Percentiles rank a stretch among this genome's conserved stretches.
phyloP scores from a whole-genome alignment of 768 basidiomycete genomes.

The Vararia minispora region DNA sequence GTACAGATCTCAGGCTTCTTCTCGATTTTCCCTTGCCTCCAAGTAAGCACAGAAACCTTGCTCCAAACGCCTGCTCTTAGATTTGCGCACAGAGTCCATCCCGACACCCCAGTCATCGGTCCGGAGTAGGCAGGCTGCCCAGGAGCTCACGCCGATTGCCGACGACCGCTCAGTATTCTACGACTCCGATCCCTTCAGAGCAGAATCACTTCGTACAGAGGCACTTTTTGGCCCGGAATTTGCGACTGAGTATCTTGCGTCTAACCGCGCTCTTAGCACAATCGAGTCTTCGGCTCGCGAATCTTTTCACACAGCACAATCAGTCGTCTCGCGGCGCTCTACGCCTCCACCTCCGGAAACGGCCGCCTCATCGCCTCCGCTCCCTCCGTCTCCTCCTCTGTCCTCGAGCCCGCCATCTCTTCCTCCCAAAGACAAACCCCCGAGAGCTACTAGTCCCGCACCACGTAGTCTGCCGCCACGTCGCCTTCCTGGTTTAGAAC shows the following conservation, averaged over 20 bases:
- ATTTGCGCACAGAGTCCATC: slow-evolving; percentile 3
- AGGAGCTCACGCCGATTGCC: slow-evolving; percentile 13
- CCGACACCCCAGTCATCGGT: slow-evolving; percentile 10
- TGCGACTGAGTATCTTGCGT: too few relatives aligned
- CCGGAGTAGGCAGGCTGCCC: slow-evolving; percentile 1
- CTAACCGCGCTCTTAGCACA: too few relatives aligned
- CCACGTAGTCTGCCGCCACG: too few relatives aligned
- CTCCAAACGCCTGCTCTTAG: too few relatives aligned
- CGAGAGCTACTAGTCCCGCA: too few relatives aligned
- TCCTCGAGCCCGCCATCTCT: slow-evolving; percentile 5
- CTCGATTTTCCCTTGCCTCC: slow-evolving; percentile 14
- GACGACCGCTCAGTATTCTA: slow-evolving; percentile 17
- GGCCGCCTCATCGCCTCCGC: slow-evolving; percentile 2
- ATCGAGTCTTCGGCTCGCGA: slow-evolving; percentile 13
- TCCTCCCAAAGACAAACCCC: too few relatives aligned
- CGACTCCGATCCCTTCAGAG: slow-evolving; percentile 21
- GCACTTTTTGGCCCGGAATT: too few relatives aligned
- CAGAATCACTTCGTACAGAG: slow-evolving; percentile 9
- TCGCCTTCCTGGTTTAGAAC: slow-evolving; percentile 5
- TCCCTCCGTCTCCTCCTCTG: background rate
- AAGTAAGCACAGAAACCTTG: too few relatives aligned
- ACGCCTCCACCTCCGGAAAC: too few relatives aligned
- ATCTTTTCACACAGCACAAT: slow-evolving; percentile 13
- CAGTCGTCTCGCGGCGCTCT: too few relatives aligned
- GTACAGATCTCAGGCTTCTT: slow-evolving; percentile 11